A percentile compares a stretch with the other conserved stretches of the same genome.
phyloP scores from a whole-genome alignment of 2,329 filamentous ascomycete genomes.

The Huntiella abstrusa region DNA sequence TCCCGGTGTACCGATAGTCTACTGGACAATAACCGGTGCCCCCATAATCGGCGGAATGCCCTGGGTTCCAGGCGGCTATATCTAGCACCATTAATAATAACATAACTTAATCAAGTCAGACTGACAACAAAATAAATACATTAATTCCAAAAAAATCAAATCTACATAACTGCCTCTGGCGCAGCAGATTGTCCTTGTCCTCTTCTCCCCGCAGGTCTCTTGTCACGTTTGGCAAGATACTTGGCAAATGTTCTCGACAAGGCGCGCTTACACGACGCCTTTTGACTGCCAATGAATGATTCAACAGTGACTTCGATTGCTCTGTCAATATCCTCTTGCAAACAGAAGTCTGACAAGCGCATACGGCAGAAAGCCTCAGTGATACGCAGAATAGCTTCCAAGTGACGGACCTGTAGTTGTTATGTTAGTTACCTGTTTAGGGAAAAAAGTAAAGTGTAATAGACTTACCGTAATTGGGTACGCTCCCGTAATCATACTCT shows the following conservation, averaged over 20 bases:
- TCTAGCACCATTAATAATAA: constrained; percentile 1
- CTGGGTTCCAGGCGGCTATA: constrained; percentile 10
- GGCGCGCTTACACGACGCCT: constrained; percentile 94
- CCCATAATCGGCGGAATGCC: constrained; percentile 3
- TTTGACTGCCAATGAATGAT: constrained; percentile 88
- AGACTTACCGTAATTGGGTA: constrained; percentile 87
- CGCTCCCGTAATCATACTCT: constrained; percentile 80
- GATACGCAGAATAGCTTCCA: constrained; percentile 95
- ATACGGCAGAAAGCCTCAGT: constrained; percentile 91
- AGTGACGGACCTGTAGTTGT: constrained; percentile 61
- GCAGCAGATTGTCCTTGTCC: not conserved
- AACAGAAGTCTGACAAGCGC: constrained; percentile 93
- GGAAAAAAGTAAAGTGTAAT: not conserved
- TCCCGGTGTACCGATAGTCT: constrained; percentile 5
- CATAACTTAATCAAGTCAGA: not conserved
- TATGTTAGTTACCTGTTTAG: not conserved
- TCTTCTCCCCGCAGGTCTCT: constrained; percentile 4
- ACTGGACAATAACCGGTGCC: constrained; percentile 7
- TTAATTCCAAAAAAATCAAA: not conserved
- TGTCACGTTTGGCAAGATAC: constrained; percentile 45
- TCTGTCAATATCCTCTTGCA: constrained; percentile 76
- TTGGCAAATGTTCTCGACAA: constrained; percentile 89
- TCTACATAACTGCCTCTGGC: constrained; percentile 6
- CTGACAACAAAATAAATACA: not conserved
- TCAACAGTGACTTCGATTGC: constrained; percentile 94